A percentile compares a stretch with the other conserved stretches of the same genome.
Evolutionary conservation across 192 early-diverging fungal species (phyloP).

Genomic region (Podila epigama): DNA sequence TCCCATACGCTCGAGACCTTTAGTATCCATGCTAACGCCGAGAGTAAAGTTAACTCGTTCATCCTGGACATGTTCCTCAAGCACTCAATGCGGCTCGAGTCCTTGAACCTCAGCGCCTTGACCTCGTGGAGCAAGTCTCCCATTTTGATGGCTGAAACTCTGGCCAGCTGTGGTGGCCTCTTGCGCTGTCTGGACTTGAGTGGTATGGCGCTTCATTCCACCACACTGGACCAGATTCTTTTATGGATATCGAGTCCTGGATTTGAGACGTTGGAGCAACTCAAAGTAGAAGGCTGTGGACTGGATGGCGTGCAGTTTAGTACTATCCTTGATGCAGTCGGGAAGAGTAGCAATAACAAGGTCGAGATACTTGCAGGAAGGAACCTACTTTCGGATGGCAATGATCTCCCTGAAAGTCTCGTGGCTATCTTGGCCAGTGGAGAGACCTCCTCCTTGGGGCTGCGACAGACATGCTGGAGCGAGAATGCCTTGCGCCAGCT

Average conservation of each 20-base stretch:
- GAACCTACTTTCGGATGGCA: slow-evolving; percentile 52
- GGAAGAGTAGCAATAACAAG: slow-evolving; percentile 37
- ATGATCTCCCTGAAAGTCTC: slow-evolving; percentile 49
- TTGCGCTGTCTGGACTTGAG: slow-evolving; percentile 24
- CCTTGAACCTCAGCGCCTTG: slow-evolving; percentile 21
- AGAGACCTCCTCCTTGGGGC: slow-evolving; percentile 50
- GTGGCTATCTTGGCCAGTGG: slow-evolving; percentile 43
- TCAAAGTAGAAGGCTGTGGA: slow-evolving; percentile 50
- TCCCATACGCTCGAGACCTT: slow-evolving; percentile 34
- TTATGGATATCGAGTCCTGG: slow-evolving; percentile 37
- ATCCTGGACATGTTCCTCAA: slow-evolving; percentile 48
- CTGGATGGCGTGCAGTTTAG: slow-evolving; percentile 52
- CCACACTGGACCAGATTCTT: slow-evolving; percentile 35
- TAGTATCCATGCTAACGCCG: slow-evolving; percentile 26
- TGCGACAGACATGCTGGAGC: slow-evolving; percentile 57
- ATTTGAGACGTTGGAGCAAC: slow-evolving; percentile 25
- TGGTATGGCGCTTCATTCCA: slow-evolving; percentile 42
- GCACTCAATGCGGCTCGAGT: slow-evolving; percentile 44
- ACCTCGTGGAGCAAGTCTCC: slow-evolving; percentile 48
- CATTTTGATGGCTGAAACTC: slow-evolving; percentile 43
- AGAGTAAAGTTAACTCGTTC: slow-evolving; percentile 49
- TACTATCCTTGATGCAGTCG: slow-evolving; percentile 48
- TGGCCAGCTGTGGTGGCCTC: slow-evolving; percentile 34
- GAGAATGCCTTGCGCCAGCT: slow-evolving; percentile 55
- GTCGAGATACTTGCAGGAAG: slow-evolving; percentile 48